Evolutionary conservation across 441 rosid genomes (phyloP), one percentile per base, ranked within the genome.

Genomic region (Pelargonium myrrhifolium): DNA sequence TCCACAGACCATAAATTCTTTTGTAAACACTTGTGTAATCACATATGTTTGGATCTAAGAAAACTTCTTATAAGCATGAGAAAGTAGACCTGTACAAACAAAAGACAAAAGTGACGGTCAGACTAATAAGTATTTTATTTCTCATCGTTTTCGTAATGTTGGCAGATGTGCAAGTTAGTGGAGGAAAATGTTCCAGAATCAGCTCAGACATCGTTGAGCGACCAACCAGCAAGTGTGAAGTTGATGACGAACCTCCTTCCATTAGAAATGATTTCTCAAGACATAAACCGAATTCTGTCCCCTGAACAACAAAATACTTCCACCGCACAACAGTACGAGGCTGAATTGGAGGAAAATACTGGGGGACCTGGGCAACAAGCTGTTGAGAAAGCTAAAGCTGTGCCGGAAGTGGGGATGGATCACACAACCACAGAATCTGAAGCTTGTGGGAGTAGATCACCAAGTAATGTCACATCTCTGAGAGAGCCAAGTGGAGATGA

Each of bases 131-230:
- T 37, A 55, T 49, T 14, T 4, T 17, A 56, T 71, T 64, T 40
- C 61, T 0, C 68, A 69, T 22, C 11, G 28, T 24, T 70, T 68
- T n/a, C 61, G 26, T 73, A 35, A 55, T 59, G 10, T 67, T 45
- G 77, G 51, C 78, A 94, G 99, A 80, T 87, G 75, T 92, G 96
- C 82, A 82, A 82, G 66, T 67, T 79, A 31, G 18, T 90, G 66
- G 87, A 86, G 51, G 83, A 83, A 28, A 81, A 82, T 65, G 81
- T 63, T 69, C 77, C 67, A 17, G 94, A 86, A 69, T 74, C 80
- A 35, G 76, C 78, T 55, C 80, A 80, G 70, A 67, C 82, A 65
- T 70, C 80, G 64, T 61, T 76, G 45, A 74, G 79, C 59, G 82
- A 77, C 73, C 77, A 77, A 61, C 81, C 81, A 0, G 80, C 82